Evolutionary conservation across 352 stramenopile genomes (phyloP).

Genomic region (Pythium grandisporangium): DNA sequence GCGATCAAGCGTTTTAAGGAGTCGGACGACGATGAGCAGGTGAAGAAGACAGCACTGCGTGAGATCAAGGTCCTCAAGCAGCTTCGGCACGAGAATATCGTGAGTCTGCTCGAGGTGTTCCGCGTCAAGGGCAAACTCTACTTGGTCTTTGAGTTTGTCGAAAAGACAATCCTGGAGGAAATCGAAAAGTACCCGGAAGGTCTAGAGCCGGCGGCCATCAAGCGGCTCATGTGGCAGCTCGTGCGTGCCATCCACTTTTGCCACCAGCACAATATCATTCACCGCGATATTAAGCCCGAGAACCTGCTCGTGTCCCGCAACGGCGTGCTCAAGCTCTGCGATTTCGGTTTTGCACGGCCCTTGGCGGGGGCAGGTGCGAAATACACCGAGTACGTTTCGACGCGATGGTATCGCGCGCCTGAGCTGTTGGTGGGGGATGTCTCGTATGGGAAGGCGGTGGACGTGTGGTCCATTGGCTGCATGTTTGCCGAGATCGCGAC

Average conservation of each 20-base stretch:
- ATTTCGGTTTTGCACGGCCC: slow-evolving; percentile 81
- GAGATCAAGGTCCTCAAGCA: slow-evolving; percentile 84
- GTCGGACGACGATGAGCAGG: slow-evolving; percentile 84
- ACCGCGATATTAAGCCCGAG: slow-evolving; percentile 92
- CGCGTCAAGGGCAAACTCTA: slow-evolving; percentile 79
- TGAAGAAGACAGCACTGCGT: slow-evolving; percentile 80
- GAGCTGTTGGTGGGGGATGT: slow-evolving; percentile 87
- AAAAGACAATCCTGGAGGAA: slow-evolving; percentile 85
- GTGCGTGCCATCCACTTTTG: slow-evolving; percentile 88
- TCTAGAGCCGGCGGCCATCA: slow-evolving; percentile 49
- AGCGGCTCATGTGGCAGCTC: slow-evolving; percentile 81
- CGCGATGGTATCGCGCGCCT: slow-evolving; percentile 92
- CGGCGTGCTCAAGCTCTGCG: slow-evolving; percentile 92
- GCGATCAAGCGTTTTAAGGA: slow-evolving; percentile 92
- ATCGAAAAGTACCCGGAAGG: slow-evolving; percentile 84
- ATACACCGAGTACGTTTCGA: slow-evolving; percentile 89
- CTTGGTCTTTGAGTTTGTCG: slow-evolving; percentile 84
- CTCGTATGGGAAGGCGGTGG: slow-evolving; percentile 93
- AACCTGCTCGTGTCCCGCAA: slow-evolving; percentile 92
- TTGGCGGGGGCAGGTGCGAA: slow-evolving; percentile 55
- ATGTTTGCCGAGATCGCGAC: slow-evolving; percentile 96
- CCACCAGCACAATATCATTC: slow-evolving; percentile 94
- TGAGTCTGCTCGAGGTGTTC: slow-evolving; percentile 82
- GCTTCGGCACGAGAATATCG: slow-evolving; percentile 84
- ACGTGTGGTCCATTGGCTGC: slow-evolving; percentile 96